Evolutionary conservation across 2,329 filamentous ascomycete genomes (phyloP).

Genomic region (Cytospora mali): DNA sequence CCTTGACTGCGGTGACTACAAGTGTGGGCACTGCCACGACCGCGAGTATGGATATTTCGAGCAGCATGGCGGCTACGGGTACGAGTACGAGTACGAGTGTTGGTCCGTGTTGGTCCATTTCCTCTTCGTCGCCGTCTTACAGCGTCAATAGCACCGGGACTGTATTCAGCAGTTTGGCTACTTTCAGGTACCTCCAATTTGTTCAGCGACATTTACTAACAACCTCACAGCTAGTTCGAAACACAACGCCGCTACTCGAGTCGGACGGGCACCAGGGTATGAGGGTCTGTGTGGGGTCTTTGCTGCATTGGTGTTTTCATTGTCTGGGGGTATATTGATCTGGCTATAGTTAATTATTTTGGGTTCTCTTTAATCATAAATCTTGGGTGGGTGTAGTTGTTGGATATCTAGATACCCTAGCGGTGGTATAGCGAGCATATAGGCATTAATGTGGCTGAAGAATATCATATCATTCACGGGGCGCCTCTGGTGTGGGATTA

Average conservation of each 20-base stretch:
- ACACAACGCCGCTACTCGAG: constrained; percentile 9
- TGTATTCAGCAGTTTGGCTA: constrained; percentile 1
- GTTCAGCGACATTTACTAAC: constrained; percentile 12
- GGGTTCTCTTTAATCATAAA: neutral
- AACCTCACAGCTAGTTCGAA: constrained; percentile 19
- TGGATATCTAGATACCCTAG: neutral
- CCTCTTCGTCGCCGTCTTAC: neutral
- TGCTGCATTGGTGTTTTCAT: constrained; percentile 14
- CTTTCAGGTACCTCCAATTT: neutral
- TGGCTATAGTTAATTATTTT: constrained; percentile 11
- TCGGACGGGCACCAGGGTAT: constrained; percentile 2
- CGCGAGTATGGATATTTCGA: neutral
- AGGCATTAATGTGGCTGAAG: neutral
- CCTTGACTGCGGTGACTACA: constrained; percentile 16
- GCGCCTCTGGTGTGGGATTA: constrained; percentile 3
- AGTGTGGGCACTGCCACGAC: constrained; percentile 1
- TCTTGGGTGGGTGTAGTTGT: no score
- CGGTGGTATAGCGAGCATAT: constrained; percentile 1
- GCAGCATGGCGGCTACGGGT: neutral
- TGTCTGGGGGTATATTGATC: constrained; percentile 21
- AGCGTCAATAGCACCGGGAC: constrained; percentile 1
- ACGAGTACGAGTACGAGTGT: constrained; percentile 6
- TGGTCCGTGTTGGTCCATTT: neutral
- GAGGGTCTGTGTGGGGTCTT: constrained; percentile 11
- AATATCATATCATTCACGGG: neutral